Evolutionary conservation across 768 basidiomycete species (phyloP).

Genomic region (Lactifluus subvellereus): DNA sequence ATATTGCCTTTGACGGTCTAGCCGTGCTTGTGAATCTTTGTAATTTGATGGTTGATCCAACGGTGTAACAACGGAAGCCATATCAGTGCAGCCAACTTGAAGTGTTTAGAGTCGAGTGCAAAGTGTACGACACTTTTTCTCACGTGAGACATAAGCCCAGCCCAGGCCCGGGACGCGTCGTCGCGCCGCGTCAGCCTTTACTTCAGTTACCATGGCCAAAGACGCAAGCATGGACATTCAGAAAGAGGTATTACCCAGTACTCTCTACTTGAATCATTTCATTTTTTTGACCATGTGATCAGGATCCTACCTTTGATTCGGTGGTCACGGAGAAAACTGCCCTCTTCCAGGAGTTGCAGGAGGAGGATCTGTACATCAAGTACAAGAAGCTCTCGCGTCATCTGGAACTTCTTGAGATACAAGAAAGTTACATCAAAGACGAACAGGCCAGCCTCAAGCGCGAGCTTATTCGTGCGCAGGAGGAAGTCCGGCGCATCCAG

Average conservation of each 20-base stretch:
- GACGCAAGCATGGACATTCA: constrained; percentile 83
- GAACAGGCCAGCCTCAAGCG: constrained; percentile 97
- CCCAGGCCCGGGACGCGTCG: constrained; percentile 9
- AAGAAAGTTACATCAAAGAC: constrained; percentile 97
- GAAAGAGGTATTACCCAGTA: constrained; percentile 53
- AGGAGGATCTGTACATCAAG: constrained; percentile 92
- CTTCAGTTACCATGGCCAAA: constrained; percentile 52
- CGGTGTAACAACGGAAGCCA: constrained; percentile 62
- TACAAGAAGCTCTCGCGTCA: constrained; percentile 96
- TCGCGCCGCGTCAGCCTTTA: constrained; percentile 22
- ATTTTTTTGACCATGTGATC: constrained; percentile 6
- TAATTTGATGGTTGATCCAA: constrained; percentile 96
- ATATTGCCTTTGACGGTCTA: constrained; percentile 74
- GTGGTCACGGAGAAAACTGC: constrained; percentile 86
- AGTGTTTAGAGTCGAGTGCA: no score
- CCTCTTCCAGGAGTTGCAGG: constrained; percentile 78
- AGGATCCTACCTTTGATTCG: constrained; percentile 90
- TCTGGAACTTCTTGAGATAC: constrained; percentile 89
- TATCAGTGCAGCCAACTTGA: neutral
- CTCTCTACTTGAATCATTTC: neutral
- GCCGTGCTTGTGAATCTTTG: constrained; percentile 83
- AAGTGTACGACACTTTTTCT: constrained; percentile 6
- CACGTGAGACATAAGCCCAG: neutral
- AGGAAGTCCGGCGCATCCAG: constrained; percentile 99
- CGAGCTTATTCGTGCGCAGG: constrained; percentile 96